Percentiles rank a stretch among this genome's conserved stretches.
These are phyloP conservation scores for Emmonsia crescens DNA, from an alignment of 2,329 filamentous ascomycete genomes.

Conservation along the genomic window DNA sequence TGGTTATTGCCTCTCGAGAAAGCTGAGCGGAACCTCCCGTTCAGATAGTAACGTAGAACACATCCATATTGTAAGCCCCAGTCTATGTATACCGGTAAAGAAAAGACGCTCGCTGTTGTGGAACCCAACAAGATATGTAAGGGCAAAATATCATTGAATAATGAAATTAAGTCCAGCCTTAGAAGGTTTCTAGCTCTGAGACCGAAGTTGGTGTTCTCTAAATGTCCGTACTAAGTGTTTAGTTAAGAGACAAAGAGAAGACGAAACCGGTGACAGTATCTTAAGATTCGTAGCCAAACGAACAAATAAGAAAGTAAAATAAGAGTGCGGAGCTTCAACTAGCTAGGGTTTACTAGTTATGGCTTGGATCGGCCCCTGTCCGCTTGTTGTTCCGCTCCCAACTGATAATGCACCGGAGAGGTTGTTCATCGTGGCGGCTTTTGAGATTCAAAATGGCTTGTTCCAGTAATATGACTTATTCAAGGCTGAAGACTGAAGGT, in stretches of 20 bases:
- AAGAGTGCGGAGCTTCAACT: neutral
- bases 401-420: neutral
- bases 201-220: neutral
- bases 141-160: neutral
- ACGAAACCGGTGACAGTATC: neutral
- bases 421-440: neutral
- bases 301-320: neutral
- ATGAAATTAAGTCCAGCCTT: neutral
- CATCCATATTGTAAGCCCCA: neutral
- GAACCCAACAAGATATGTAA: neutral
- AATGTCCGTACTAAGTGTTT: neutral
- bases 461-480: neutral
- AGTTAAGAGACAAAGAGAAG: neutral
- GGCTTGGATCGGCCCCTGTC: neutral
- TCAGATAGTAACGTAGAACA: neutral
- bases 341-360: neutral
- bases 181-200: neutral
- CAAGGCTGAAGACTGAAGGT: neutral
- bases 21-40: neutral
- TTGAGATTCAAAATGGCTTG: neutral
- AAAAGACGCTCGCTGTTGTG: neutral
- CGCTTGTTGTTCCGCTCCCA: neutral
- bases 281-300: neutral
- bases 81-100: neutral
- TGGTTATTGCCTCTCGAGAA: neutral